Evolutionary conservation across 164 flowering plant genomes (phyloP), one percentile per base, ranked within the genome.

Genomic region (Dillenia suffruticosa): DNA sequence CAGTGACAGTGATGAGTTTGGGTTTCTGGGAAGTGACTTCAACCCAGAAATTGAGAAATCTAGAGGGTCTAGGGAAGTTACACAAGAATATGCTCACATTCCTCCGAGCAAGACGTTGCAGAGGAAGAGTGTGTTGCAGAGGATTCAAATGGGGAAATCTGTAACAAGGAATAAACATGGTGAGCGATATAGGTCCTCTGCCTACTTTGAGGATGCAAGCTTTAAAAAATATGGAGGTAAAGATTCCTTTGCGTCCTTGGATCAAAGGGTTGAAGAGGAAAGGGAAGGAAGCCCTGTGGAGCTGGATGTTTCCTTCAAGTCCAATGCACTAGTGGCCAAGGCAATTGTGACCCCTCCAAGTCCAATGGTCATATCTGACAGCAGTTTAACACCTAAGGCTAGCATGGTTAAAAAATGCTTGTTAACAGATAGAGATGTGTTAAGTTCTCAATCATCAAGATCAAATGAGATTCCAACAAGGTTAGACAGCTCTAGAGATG

Each of bases 291-390:
- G 83, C 24, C 79, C 87, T 5, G 74, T 86, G n/a, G 87, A 86
- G 62, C 84, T 90, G 46, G 92, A 89, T 78, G 85, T 92, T 63
- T 80, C 88, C 16, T 89, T 92, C 62, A 86, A 85, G 58, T 89
- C 94, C 12, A 86, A 89, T 75, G 73, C 84, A 12, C 63, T 92
- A 51, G 84, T 92, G 7, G 95, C 95, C 16, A 86, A 87, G 74
- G 76, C 84, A 44, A 73, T 82, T 63, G 63, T 69, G 58, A 15
- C 78, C 47, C 73, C 89, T 48, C 54, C 83, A 10, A 69, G 72
- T 43, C 70, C 76, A 7, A n/a, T 26, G 0, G 66, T 52, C 62
- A 65, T 54, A 68, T 65, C 74, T 54, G 76, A 66, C 44, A 53
- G 46, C n/a, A 60, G 56, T 51, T 48, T 48, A 50, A 61, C 60